phyloP scores from a whole-genome alignment of 2,329 filamentous ascomycete genomes.

The Coniochaeta sp. region DNA sequence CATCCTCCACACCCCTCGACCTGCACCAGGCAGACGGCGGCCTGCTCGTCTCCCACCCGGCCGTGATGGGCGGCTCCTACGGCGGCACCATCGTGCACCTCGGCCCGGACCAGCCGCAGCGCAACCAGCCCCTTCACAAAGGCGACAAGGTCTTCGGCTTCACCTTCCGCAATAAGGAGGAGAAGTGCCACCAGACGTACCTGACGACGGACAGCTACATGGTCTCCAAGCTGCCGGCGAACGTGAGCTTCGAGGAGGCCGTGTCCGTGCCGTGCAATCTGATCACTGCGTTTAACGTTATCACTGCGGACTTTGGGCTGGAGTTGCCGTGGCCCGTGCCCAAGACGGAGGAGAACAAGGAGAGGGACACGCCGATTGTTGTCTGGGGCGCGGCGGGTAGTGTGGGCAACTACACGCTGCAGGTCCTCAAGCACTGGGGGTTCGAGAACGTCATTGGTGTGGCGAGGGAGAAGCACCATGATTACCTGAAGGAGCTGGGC shows the following conservation, averaged over 20 bases:
- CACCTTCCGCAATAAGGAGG: constrained; percentile 35
- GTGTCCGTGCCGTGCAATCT: constrained; percentile 50
- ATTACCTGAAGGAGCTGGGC: constrained; percentile 33
- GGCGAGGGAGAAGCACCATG: constrained; percentile 38
- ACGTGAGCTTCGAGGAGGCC: constrained; percentile 34
- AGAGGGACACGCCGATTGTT: constrained; percentile 32
- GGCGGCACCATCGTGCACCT: constrained; percentile 46
- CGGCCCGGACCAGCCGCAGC: constrained; percentile 26
- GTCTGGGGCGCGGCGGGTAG: constrained; percentile 47
- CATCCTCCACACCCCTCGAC: constrained; percentile 53
- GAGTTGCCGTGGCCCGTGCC: constrained; percentile 51
- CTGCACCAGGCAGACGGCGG: constrained; percentile 56
- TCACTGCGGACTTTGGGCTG: constrained; percentile 41
- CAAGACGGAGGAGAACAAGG: constrained; percentile 5
- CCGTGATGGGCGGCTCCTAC: constrained; percentile 41
- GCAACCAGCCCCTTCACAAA: constrained; percentile 25
- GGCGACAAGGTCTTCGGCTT: constrained; percentile 53
- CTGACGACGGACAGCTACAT: constrained; percentile 43
- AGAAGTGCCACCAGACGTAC: constrained; percentile 50
- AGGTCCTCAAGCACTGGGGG: constrained; percentile 45
- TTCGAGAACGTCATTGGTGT: constrained; percentile 43
- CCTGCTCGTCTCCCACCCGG: constrained; percentile 41
- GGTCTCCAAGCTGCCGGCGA: constrained; percentile 35
- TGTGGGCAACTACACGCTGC: constrained; percentile 42
- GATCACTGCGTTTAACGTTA: constrained; percentile 51